Evolutionary conservation across 139 green algal species (phyloP).

Genomic region (Chlorella ohadii): DNA sequence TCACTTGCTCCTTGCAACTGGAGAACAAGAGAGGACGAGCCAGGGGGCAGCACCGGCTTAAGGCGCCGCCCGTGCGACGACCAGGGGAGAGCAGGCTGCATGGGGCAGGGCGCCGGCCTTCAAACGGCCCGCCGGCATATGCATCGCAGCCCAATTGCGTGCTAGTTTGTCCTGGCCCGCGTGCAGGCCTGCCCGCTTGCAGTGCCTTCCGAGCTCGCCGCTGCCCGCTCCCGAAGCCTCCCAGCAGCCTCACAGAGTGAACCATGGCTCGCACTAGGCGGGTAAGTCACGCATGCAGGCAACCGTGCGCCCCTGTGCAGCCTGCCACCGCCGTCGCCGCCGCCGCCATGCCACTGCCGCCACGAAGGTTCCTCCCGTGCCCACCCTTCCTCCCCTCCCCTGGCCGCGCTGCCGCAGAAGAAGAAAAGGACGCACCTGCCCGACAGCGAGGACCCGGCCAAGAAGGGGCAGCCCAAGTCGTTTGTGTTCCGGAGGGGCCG

Average conservation of each 20-base stretch:
- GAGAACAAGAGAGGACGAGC: not conserved
- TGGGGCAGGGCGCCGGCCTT: not conserved
- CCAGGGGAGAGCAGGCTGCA: not conserved
- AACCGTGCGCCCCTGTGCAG: too few species aligned
- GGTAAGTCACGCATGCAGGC: conserved; percentile 25
- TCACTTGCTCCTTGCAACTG: conserved; percentile 11
- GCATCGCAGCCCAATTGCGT: not conserved
- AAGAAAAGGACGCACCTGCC: conserved; percentile 88
- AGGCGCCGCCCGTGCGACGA: not conserved
- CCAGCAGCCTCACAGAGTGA: too few species aligned
- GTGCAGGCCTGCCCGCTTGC: not conserved
- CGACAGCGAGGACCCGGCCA: conserved; percentile 56
- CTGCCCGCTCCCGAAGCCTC: too few species aligned
- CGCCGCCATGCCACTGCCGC: too few species aligned
- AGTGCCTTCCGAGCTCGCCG: not conserved
- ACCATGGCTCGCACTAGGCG: conserved; percentile 53
- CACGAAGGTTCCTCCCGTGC: too few species aligned
- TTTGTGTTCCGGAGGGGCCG: conserved; percentile 91
- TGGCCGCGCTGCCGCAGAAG: conserved; percentile 52
- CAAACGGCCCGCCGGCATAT: not conserved
- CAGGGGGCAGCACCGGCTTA: too few species aligned
- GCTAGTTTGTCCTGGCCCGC: not conserved
- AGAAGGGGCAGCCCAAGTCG: conserved; percentile 75
- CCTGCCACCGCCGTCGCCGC: too few species aligned
- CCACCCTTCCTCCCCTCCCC: not conserved